Evolutionary conservation across 805 yeast species (phyloP).

Genomic region (Maudiozyma saulgeensis): DNA sequence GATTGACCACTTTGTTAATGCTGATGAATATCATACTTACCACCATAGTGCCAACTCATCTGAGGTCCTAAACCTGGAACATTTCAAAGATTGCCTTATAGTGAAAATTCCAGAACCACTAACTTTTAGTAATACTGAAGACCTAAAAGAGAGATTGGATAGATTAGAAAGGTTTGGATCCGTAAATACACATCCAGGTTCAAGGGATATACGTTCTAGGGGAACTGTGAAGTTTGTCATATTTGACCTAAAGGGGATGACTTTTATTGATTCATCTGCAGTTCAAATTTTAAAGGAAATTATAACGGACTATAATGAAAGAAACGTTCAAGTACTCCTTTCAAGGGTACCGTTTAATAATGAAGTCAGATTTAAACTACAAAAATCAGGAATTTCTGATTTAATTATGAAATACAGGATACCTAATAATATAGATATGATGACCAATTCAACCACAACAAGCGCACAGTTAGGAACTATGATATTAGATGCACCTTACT

Average conservation of each 20-base stretch:
- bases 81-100: slow-evolving; percentile 62
- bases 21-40: slow-evolving; percentile 48
- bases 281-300: slow-evolving; percentile 60
- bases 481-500: slow-evolving; percentile 4
- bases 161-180: slow-evolving; percentile 75
- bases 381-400: slow-evolving; percentile 43
- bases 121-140: slow-evolving; percentile 78
- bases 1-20: slow-evolving; percentile 55
- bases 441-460: not conserved
- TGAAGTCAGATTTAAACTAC: slow-evolving; percentile 41
- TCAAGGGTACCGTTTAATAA: slow-evolving; percentile 46
- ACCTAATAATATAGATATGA: not conserved
- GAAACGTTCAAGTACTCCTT: slow-evolving; percentile 49
- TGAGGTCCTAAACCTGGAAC: slow-evolving; percentile 27
- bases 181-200: slow-evolving; percentile 64
- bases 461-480: not conserved
- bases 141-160: slow-evolving; percentile 53
- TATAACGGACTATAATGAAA: slow-evolving; percentile 43
- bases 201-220: slow-evolving; percentile 36
- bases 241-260: slow-evolving; percentile 76
- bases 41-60: slow-evolving; percentile 8
- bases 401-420: slow-evolving; percentile 1
- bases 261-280: slow-evolving; percentile 69
- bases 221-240: slow-evolving; percentile 48
- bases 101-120: slow-evolving; percentile 82